These are phyloP conservation scores for Ramichloridium luteum DNA, from an alignment of 2,329 filamentous ascomycete species.

Conservation along the genomic window DNA sequence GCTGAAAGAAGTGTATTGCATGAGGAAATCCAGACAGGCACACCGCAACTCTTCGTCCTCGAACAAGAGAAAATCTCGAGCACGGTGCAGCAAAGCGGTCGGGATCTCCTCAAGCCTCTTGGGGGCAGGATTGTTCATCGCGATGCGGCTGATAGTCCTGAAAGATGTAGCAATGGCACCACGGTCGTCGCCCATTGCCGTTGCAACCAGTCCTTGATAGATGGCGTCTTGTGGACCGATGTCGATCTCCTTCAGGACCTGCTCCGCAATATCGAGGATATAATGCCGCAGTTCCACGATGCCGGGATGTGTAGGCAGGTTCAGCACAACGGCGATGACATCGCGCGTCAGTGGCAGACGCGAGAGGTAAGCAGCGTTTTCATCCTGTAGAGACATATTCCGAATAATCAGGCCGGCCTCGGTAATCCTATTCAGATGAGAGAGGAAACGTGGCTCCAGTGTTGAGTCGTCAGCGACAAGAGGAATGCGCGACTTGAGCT, in stretches of 20 bases:
- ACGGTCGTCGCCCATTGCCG: conserved; percentile 51
- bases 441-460: conserved; percentile 57
- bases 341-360: conserved; percentile 66
- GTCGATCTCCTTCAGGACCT: conserved; percentile 69
- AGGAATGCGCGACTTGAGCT: conserved; percentile 49
- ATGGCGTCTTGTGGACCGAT: conserved; percentile 63
- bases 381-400: conserved; percentile 89
- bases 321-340: conserved; percentile 68
- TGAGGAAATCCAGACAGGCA: conserved; percentile 84
- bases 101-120: conserved; percentile 67
- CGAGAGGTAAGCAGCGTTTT: conserved; percentile 74
- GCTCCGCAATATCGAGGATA: conserved; percentile 81
- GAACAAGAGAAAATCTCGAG: conserved; percentile 62
- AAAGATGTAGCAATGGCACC: conserved; percentile 71
- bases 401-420: conserved; percentile 80
- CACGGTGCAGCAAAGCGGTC: conserved; percentile 48
- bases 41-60: conserved; percentile 86
- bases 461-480: conserved; percentile 54
- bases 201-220: conserved; percentile 57
- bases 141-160: conserved; percentile 72
- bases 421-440: conserved; percentile 62
- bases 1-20: conserved; percentile 81
- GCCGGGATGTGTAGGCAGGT: conserved; percentile 58
- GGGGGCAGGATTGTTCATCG: conserved; percentile 69
- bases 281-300: conserved; percentile 82